A percentile compares a stretch with the other conserved stretches of the same genome.
phyloP scores from a whole-genome alignment of 306 rosid species.

The Prunus salicina region DNA sequence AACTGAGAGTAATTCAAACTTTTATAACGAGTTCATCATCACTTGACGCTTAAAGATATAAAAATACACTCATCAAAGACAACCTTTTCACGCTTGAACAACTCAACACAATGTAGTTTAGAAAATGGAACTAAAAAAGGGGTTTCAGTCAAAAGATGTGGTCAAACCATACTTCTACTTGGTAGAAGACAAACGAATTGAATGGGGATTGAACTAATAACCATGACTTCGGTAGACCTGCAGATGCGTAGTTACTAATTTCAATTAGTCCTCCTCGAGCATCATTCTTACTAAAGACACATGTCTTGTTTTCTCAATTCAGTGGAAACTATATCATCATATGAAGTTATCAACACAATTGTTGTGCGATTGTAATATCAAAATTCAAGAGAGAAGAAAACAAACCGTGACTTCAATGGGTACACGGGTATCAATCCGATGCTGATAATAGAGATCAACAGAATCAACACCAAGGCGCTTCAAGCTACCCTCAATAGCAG shows the following conservation, averaged over 20 bases:
- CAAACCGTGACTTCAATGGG: constrained; percentile 73
- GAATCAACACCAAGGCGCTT: constrained; percentile 51
- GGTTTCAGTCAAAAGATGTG: no score
- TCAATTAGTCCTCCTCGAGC: not conserved
- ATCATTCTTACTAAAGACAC: not conserved
- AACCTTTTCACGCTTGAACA: no score
- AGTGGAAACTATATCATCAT: not conserved
- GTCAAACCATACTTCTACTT: no score
- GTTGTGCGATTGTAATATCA: not conserved
- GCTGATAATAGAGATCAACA: constrained; percentile 77
- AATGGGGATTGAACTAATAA: not conserved
- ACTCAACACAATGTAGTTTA: no score
- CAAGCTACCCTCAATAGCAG: constrained; percentile 61
- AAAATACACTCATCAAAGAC: not conserved
- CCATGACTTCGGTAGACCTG: not conserved
- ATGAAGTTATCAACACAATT: not conserved
- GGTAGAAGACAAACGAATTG: no score
- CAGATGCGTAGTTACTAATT: not conserved
- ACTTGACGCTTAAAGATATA: not conserved
- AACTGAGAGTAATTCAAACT: not conserved
- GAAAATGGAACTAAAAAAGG: no score
- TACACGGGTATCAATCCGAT: constrained; percentile 53
- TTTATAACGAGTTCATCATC: no score
- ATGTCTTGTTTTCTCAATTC: not conserved
- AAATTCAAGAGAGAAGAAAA: not conserved